Evolutionary conservation across 2,329 filamentous ascomycete genomes (phyloP), one percentile per base, ranked within the genome.

Genomic region (Chaetomiaceae sp.): DNA sequence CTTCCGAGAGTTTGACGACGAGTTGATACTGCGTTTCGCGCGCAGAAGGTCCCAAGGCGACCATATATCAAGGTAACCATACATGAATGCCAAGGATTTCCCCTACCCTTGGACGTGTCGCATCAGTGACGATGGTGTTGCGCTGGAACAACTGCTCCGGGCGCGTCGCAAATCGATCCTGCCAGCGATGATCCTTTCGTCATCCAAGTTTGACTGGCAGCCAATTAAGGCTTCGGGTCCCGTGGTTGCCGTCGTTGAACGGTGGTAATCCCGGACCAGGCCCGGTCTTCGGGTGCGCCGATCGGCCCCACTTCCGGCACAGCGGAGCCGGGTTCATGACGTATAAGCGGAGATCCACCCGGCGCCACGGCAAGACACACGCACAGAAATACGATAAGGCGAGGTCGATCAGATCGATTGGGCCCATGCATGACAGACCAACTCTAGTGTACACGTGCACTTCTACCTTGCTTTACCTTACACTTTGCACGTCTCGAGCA

Each of bases 251-350:
- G 16, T 5, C 9, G 9, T 4, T n/a, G n/a, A n/a, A n/a, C n/a
- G 7, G 19, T 8, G 19, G 5, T 14, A 20, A 43, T 25, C 23
- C 19, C 8, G n/a, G n/a, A 16, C 17, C 31, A n/a, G 14, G 14
- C 7, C 47, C 47, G 33, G 16, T 21, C 9, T 38, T 13, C 19
- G 27, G 14, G 4, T 17, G 13, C 21, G 43, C 49, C 35, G 49
- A 51, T 51, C 48, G 12, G 31, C 10, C 20, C 49, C 38, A 35
- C 19, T 20, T 38, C 23, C 43, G 49, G 38, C 43, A 8, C 43
- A 31, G 48, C 34, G 35, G n/a, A 14, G n/a, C 27, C 31, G 37
- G 48, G 5, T n/a, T 37, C 17, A 45, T 51, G 48, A 51, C 48
- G 43, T 46, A 34, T 40, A 33, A 45, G 39, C 31, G 25, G 25